These are phyloP conservation scores for Plantago major DNA, from an alignment of 257 asterid genomes.

Conservation along the genomic window DNA sequence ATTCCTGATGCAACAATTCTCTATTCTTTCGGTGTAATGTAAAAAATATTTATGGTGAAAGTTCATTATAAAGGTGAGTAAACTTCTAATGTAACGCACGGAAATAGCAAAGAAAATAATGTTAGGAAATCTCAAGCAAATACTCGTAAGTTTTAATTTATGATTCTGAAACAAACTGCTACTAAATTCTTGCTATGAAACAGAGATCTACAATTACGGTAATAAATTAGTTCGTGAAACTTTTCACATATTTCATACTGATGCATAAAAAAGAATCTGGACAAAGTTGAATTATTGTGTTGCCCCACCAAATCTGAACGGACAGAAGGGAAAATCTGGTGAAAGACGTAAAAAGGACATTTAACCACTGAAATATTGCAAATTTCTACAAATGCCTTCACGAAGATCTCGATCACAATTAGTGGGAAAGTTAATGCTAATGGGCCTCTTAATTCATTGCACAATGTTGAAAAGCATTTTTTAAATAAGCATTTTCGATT, in stretches of 20 bases:
- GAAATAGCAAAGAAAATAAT: too few relatives aligned
- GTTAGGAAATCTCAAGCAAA: too few relatives aligned
- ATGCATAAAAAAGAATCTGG: slow-evolving; percentile 43
- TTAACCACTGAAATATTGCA: slow-evolving; percentile 21
- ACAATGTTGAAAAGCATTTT: slow-evolving; percentile 8
- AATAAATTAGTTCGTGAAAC: too few relatives aligned
- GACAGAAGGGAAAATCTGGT: slow-evolving; percentile 50
- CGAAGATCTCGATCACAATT: background rate
- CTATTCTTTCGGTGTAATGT: too few relatives aligned
- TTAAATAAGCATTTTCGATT: slow-evolving; percentile 22
- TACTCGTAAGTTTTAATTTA: too few relatives aligned
- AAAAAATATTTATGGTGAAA: too few relatives aligned
- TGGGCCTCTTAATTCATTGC: slow-evolving; percentile 17
- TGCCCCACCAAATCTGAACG: slow-evolving; percentile 69
- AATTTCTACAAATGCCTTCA: slow-evolving; percentile 35
- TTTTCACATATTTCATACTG: too few relatives aligned
- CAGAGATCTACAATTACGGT: slow-evolving; percentile 19
- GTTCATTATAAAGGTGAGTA: too few relatives aligned
- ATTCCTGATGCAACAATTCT: too few relatives aligned
- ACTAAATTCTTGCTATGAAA: slow-evolving; percentile 19
- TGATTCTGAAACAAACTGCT: too few relatives aligned
- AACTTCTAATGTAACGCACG: too few relatives aligned
- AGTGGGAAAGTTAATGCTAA: slow-evolving; percentile 23
- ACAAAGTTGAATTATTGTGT: slow-evolving; percentile 40
- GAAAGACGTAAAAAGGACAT: slow-evolving; percentile 45